Evolutionary conservation across 139 green algal species (phyloP).

Genomic region (Chlorella sorokiniana): DNA sequence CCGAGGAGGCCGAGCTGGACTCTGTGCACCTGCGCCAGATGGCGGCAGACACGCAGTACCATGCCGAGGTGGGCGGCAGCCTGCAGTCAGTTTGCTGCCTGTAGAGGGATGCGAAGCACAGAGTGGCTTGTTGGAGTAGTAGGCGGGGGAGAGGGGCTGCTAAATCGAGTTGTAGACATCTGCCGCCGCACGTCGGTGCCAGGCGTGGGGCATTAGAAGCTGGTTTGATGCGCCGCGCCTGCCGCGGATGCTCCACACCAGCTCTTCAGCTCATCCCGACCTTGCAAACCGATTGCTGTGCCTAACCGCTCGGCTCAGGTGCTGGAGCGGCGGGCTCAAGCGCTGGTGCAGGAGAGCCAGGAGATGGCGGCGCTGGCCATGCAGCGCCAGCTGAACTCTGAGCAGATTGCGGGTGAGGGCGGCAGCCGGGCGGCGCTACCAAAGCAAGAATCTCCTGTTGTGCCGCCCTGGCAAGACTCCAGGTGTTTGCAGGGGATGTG

Average conservation of each 20-base stretch:
- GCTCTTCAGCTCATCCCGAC: too few relatives aligned
- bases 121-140: too few relatives aligned
- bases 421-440: not conserved
- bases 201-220: too few relatives aligned
- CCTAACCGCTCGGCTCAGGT: constrained; percentile 4
- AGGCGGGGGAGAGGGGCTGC: too few relatives aligned
- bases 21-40: constrained; percentile 9
- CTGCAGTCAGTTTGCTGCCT: not conserved
- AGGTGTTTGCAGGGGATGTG: not conserved
- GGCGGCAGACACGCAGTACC: constrained; percentile 37
- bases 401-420: constrained; percentile 2
- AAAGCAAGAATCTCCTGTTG: not conserved
- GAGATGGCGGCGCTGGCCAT: constrained; percentile 25
- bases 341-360: constrained; percentile 30
- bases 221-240: too few relatives aligned
- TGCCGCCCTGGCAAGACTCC: not conserved
- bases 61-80: constrained; percentile 25
- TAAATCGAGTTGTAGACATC: too few relatives aligned
- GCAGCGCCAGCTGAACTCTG: constrained; percentile 11
- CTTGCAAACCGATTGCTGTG: not conserved
- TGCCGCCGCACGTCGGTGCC: too few relatives aligned
- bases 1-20: constrained; percentile 28
- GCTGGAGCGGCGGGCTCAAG: constrained; percentile 35
- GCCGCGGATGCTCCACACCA: too few relatives aligned
- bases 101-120: not conserved